Conservation (phyloP, 1,139 yeast species). For the Suhomyces atakaporum region DNA sequence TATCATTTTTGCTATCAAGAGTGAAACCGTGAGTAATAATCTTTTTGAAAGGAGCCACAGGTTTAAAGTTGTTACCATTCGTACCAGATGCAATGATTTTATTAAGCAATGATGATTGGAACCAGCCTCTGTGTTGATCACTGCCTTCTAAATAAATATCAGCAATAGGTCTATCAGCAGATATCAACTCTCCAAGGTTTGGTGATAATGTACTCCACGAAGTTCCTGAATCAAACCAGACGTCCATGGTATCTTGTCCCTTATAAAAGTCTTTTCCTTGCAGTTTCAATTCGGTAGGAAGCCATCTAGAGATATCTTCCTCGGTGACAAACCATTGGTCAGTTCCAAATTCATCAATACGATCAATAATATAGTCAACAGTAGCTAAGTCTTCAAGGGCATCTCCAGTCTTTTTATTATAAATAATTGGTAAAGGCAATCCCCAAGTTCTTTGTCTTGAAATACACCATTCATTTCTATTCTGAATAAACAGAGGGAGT, state of each 20-base stretch:
- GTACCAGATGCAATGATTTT: conserved; percentile 58
- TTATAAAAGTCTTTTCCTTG: conserved; percentile 51
- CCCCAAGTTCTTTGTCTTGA: conserved; percentile 99
- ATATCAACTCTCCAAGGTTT: conserved; percentile 31
- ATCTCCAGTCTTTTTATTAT: conserved; percentile 57
- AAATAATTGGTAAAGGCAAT: conserved; percentile 91
- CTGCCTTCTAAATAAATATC: conserved; percentile 91
- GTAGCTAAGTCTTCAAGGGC: conserved; percentile 56
- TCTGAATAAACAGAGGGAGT: conserved; percentile 67
- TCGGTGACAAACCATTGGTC: conserved; percentile 76
- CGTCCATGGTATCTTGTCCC: conserved; percentile 94
- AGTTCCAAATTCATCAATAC: conserved; percentile 61
- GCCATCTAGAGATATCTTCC: conserved; percentile 64
- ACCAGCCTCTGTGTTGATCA: conserved; percentile 99
- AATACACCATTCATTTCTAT: conserved; percentile 95
- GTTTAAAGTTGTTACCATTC: conserved; percentile 32
- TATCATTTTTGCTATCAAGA: conserved; percentile 78
- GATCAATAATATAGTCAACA: conserved; percentile 55
- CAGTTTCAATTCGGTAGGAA: conserved; percentile 49
- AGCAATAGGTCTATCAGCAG: conserved; percentile 45
- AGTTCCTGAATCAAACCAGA: conserved; percentile 98
- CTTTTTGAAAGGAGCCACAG: conserved; percentile 67
- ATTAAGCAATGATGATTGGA: conserved; percentile 87
- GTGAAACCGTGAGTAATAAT: conserved; percentile 94
- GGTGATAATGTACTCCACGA: conserved; percentile 74